phyloP scores from a whole-genome alignment of 805 yeast species.

The Clavispora asparagi region DNA sequence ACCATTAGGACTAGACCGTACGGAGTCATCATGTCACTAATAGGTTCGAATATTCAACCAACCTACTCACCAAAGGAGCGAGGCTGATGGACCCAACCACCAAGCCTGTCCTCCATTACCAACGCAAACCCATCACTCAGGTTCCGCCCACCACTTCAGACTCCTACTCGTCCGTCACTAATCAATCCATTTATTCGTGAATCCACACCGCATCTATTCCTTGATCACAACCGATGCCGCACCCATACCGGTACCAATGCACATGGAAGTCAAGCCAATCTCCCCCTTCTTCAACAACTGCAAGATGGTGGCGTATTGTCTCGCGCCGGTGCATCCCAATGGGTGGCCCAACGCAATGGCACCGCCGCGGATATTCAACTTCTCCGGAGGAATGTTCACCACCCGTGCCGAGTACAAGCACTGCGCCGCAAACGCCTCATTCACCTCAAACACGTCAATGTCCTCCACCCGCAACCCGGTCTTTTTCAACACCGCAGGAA shows the following conservation, averaged over 20 bases:
- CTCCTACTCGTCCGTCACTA: no score
- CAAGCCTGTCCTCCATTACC: no score
- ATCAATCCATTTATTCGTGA: no score
- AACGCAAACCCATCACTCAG: no score
- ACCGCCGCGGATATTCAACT: slow-evolving; percentile 75
- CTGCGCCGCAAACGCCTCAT: slow-evolving; percentile 97
- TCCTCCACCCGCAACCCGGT: slow-evolving; percentile 58
- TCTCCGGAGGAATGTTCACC: slow-evolving; percentile 57
- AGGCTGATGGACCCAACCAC: no score
- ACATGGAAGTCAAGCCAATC: slow-evolving; percentile 91
- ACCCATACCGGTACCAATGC: slow-evolving; percentile 98
- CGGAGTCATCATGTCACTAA: no score
- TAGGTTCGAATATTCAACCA: no score
- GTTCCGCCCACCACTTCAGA: no score
- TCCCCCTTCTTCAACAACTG: slow-evolving; percentile 75
- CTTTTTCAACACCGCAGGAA: slow-evolving; percentile 72
- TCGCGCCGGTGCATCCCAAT: slow-evolving; percentile 59
- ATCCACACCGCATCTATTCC: slow-evolving; percentile 58
- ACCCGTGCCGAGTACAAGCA: slow-evolving; percentile 69
- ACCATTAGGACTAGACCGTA: no score
- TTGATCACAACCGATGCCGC: slow-evolving; percentile 84
- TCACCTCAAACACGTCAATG: slow-evolving; percentile 75
- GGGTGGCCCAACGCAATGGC: slow-evolving; percentile 98
- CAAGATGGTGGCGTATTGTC: slow-evolving; percentile 86
- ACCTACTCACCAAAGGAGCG: no score